phyloP scores from a whole-genome alignment of 306 rosid genomes.

The Medicago truncatula region MtrunA17r5.0-ANR NC_053044.1:27732501-27733000 shows the following conservation, averaged over 20 bases:
- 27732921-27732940: constrained; percentile 25
- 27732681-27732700: not conserved
- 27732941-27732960: not conserved
- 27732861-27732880: constrained; percentile 2
- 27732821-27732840: constrained; percentile 5
- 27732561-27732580: not conserved
- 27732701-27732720: not conserved
- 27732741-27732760: not conserved
- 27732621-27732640: not conserved
- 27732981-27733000: constrained; percentile 5
- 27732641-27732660: not conserved
- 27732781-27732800: not conserved
- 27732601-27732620: not conserved
- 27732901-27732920: constrained; percentile 5
- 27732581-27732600: not conserved
- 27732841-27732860: not conserved
- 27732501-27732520: not conserved
- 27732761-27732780: constrained; percentile 22
- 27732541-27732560: not conserved
- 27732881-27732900: not conserved
- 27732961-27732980: constrained; percentile 21
- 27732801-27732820: not conserved
- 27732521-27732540: not conserved
- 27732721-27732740: not conserved
- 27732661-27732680: not conserved